These are phyloP conservation scores for Fusarium sp. DNA, from an alignment of 2,329 filamentous ascomycete genomes.

Conservation along the genomic window DNA sequence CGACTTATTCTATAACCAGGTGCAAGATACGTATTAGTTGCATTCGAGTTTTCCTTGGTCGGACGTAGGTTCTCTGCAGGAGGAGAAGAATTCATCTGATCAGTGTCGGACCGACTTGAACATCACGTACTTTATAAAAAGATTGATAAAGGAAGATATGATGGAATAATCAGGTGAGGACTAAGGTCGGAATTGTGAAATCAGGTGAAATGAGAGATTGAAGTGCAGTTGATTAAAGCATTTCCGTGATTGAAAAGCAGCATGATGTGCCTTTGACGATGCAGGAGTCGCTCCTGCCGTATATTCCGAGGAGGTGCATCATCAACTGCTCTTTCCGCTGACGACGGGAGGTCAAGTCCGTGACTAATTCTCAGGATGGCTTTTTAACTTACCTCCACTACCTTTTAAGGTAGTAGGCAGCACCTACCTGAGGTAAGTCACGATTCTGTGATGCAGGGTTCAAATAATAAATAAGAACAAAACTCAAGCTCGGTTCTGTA, in stretches of 20 bases:
- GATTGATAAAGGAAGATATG: background rate
- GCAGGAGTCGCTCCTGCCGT: constrained; percentile 9
- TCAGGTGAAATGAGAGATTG: constrained; percentile 11
- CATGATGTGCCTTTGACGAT: background rate
- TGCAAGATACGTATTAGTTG: constrained; percentile 4
- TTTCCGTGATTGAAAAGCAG: background rate
- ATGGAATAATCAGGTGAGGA: constrained; percentile 1
- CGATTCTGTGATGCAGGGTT: background rate
- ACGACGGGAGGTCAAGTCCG: constrained; percentile 19
- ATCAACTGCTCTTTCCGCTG: constrained; percentile 4
- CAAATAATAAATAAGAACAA: background rate
- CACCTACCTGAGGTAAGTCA: background rate
- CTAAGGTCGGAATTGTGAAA: constrained; percentile 3
- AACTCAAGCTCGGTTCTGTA: background rate
- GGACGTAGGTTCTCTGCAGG: background rate
- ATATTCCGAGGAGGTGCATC: constrained; percentile 17
- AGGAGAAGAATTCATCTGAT: constrained; percentile 16
- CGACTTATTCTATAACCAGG: background rate
- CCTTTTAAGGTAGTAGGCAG: background rate
- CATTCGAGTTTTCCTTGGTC: background rate
- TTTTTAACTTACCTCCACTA: background rate
- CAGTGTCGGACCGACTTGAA: background rate
- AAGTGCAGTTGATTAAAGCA: background rate
- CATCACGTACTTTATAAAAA: background rate
- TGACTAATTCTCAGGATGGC: background rate